Evolutionary conservation across 108 stramenopile species (phyloP), one percentile per base, ranked within the genome.

Genomic region (Mayamaea pseudoterrestris): DNA sequence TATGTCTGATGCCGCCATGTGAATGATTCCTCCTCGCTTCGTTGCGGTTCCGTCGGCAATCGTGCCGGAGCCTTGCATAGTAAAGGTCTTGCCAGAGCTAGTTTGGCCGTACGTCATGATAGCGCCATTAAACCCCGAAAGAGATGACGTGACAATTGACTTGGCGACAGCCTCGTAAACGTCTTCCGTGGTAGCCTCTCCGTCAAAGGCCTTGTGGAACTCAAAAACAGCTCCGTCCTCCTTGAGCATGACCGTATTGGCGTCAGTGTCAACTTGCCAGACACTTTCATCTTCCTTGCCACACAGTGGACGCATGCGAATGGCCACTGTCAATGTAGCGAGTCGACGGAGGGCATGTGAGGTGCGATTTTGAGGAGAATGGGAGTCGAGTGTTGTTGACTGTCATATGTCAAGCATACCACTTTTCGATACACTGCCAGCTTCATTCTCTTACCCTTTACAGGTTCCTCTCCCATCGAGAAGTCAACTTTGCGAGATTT

Each of bases 101-200:
- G 94, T 94, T 71, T 98, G 97, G 2, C 99, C 99, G 57, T 99
- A 99, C 6, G 94, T 94, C 44, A 99, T 91, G 27, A 99, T 78
- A 2, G 97, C 98, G 5, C 94, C 95, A 51, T 99, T 97, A 63
- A 85, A 96, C 6, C 99, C 99, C 35, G 83, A 74, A 36, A 98
- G 73, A 22, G 96, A 44, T 12, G 55, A 25, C 9, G 28, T 5
- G 3, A 54, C 53, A 42, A 54, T 42, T 27, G 26, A 16, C 26
- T 27, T 51, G 12, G 50, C 50, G 7, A 51, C 20, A 1, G 34
- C 23, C 5, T 30, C 32, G 35, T 51, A 51, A 8, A 51, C 50
- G 21, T 35, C 18, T 8, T 21, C 20, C 11, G 53, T 42, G 13
- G 16, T 25, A 3, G 13, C 13, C 14, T 27, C 21, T 27, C 42